Evolutionary conservation across 768 basidiomycete species (phyloP), one percentile per base, ranked within the genome.

Genomic region (Boletales sp.): DNA sequence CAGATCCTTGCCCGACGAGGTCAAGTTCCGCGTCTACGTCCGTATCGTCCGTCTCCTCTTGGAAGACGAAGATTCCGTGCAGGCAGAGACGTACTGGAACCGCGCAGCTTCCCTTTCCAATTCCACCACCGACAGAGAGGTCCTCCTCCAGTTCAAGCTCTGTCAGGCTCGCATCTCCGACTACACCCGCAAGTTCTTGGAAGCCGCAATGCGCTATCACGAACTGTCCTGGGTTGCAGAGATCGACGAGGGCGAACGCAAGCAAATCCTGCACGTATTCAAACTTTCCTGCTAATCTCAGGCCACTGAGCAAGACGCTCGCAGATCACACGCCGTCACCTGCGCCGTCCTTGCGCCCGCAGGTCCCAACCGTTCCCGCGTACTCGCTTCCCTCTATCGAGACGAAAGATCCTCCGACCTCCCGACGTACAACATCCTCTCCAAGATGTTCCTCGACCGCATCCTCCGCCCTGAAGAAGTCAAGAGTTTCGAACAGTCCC

Each of bases 371-470:
- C 86, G 96, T 34, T 96, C 94, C 36, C 85, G 96, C 31, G 78
- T 96, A 13, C 80, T 99, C 48, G 91, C 94, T 8, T 86, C 95
- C 25, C 78, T 99, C 42, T 94, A 91, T 65, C 82, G 96, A 42
- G 96, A 99, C 65, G 96, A 98, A 63, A 85, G 96, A 35, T 85
- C 91, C 0, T 62, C 76, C 25, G 82, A 89, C 19, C 82, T 95
- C 4, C 79, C 86, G 8, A 85, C 87, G 12, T 87, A 85, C 73
- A 88, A 90, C 62, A 94, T 99, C 66, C 82, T 99, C 21, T 85
- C 88, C 34, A 97, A 97, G 67, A 98, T 98, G 95, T 94, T 96
- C 71, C 84, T 98, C 55, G 96, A 98, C 64, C 94, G 93, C 57
- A 97, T 99, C 64, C 81, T 99, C 44, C 87, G 94, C 39, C 79